Evolutionary conservation across 2,329 filamentous ascomycete species (phyloP).

Genomic region (Phaeosphaeria sp.): DNA sequence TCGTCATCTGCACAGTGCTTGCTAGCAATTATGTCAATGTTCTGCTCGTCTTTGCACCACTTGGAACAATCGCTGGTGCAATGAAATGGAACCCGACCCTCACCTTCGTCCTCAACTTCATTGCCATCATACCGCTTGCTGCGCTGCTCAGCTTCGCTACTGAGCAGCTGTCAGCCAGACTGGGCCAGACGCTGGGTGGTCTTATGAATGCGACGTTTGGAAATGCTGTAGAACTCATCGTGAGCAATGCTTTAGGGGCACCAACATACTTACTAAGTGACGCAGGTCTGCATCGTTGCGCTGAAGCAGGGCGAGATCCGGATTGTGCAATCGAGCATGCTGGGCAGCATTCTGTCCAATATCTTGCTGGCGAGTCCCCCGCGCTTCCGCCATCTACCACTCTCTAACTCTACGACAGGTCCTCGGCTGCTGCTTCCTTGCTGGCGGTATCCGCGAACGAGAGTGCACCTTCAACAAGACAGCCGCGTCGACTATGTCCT

Average conservation of each 20-base stretch:
- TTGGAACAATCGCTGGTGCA: conserved; percentile 72
- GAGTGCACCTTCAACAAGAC: conserved; percentile 71
- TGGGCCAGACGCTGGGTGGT: conserved; percentile 77
- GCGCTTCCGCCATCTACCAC: conserved; percentile 21
- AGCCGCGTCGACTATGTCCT: conserved; percentile 78
- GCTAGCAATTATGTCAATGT: conserved; percentile 69
- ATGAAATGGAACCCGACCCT: conserved; percentile 69
- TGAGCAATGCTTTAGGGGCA: conserved; percentile 39
- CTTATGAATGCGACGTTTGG: conserved; percentile 79
- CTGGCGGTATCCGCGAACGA: conserved; percentile 53
- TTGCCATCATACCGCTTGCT: conserved; percentile 79
- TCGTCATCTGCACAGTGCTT: conserved; percentile 52
- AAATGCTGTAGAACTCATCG: conserved; percentile 81
- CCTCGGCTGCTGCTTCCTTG: conserved; percentile 61
- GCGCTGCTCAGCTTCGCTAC: conserved; percentile 78
- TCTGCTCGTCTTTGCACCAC: conserved; percentile 74
- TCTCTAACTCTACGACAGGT: conserved; percentile 60
- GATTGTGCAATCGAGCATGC: conserved; percentile 97
- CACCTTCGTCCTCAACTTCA: conserved; percentile 79
- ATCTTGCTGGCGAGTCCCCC: conserved; percentile 70
- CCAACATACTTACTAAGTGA: conserved; percentile 10
- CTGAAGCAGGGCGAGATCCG: conserved; percentile 85
- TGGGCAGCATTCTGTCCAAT: conserved; percentile 94
- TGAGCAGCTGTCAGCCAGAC: conserved; percentile 74
- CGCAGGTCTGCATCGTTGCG: conserved; percentile 88